These are phyloP conservation scores for Gossypium davidsonii DNA, from an alignment of 441 rosid species.

Conservation along the genomic window DNA sequence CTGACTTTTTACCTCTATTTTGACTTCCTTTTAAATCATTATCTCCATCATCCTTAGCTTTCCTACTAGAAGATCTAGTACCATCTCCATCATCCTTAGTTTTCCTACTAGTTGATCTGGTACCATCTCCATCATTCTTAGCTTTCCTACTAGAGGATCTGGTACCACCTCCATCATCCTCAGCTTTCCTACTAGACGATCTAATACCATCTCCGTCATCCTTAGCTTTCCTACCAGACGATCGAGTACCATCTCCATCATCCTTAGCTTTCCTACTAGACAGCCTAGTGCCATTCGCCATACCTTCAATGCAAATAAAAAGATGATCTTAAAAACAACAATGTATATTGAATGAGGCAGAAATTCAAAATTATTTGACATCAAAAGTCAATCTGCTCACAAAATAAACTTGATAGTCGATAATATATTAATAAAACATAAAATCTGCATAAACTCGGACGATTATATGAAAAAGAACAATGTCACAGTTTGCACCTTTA, in stretches of 20 bases:
- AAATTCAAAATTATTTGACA: background rate
- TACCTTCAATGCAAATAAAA: constrained; percentile 14
- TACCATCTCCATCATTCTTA: constrained; percentile 6
- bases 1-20: constrained; percentile 28
- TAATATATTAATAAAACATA: background rate
- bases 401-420: background rate
- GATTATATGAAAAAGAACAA: background rate
- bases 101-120: constrained; percentile 19
- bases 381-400: background rate
- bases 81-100: constrained; percentile 34
- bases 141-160: constrained; percentile 7
- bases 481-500: background rate
- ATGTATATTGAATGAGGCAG: background rate
- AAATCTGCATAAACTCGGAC: background rate
- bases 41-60: constrained; percentile 33
- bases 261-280: background rate
- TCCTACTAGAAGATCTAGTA: constrained; percentile 18
- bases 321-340: background rate
- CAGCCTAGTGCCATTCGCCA: constrained; percentile 34
- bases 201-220: constrained; percentile 13
- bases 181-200: background rate
- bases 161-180: constrained; percentile 12
- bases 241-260: constrained; percentile 15
- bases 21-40: constrained; percentile 30
- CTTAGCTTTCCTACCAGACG: background rate